Percentiles rank a stretch among this genome's conserved stretches.
Evolutionary conservation across 805 yeast species (phyloP).

Genomic region (Starmerella apis): DNA sequence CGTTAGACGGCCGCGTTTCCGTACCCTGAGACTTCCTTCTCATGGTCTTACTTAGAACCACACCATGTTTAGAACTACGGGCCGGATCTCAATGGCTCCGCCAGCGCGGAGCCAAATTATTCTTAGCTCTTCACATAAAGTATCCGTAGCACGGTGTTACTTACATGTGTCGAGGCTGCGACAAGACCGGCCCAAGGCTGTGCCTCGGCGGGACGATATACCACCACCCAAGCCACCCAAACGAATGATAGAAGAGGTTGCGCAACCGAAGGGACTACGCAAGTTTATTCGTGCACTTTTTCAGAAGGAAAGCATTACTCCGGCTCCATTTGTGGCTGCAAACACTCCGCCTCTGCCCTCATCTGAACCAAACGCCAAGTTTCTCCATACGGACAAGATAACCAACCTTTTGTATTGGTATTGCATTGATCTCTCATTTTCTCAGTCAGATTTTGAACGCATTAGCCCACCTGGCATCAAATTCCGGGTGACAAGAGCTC

Average conservation of each 20-base stretch:
- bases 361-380: conserved; percentile 11
- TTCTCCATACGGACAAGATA: conserved; percentile 21
- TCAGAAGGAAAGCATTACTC: conserved; percentile 1
- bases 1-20: not conserved
- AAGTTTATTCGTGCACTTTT: conserved; percentile 15
- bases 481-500: conserved; percentile 40
- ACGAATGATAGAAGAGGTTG: conserved; percentile 18
- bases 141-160: not conserved
- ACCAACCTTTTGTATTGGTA: conserved; percentile 32
- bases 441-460: conserved; percentile 30
- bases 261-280: conserved; percentile 18
- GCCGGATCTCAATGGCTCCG: not conserved
- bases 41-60: not conserved
- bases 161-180: not conserved
- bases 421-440: conserved; percentile 27
- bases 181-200: conserved; percentile 7
- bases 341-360: not conserved
- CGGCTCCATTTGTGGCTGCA: conserved; percentile 1
- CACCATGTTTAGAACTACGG: not conserved
- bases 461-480: conserved; percentile 28
- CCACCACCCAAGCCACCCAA: conserved; percentile 21
- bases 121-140: not conserved
- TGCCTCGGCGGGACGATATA: conserved; percentile 16
- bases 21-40: not conserved
- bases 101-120: not conserved